Percentiles rank a stretch among this genome's conserved stretches.
These are phyloP conservation scores for Podospora australis DNA, from an alignment of 495 filamentous ascomycete genomes.

Conservation along the genomic window DNA sequence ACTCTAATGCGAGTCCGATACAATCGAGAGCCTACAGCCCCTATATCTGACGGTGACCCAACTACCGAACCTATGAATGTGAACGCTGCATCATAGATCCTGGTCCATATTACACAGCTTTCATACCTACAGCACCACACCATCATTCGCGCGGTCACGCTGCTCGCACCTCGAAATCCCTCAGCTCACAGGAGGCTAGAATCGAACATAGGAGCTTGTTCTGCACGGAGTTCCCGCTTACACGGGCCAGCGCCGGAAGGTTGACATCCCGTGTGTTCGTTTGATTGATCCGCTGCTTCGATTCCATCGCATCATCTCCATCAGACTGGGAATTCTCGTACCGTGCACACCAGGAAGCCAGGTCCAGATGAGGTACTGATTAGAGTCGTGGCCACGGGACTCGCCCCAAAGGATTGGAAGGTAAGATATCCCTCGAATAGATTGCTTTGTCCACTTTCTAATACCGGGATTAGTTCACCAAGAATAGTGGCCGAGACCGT, in stretches of 20 bases:
- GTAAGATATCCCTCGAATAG: not conserved
- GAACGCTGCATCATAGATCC: no score
- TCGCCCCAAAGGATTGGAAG: constrained; percentile 33
- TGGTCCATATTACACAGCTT: no score
- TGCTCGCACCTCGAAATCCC: not conserved
- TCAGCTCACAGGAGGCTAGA: not conserved
- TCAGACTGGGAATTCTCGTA: not conserved
- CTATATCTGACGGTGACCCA: no score
- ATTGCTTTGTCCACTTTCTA: not conserved
- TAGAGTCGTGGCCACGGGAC: constrained; percentile 45
- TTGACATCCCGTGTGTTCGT: constrained; percentile 9
- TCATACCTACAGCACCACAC: no score
- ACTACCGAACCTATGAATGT: no score
- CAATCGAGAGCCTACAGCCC: no score
- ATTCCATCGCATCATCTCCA: not conserved
- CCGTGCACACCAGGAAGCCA: constrained; percentile 21
- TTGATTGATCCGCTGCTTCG: not conserved
- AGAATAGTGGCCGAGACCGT: not conserved
- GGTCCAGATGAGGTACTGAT: constrained; percentile 50
- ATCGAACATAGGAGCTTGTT: constrained; percentile 10
- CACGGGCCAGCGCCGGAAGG: not conserved
- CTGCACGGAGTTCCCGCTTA: constrained; percentile 2
- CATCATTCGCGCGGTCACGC: no score
- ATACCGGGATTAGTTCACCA: not conserved
- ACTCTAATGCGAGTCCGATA: no score